phyloP scores from a whole-genome alignment of 352 stramenopile genomes.

The Phytopythium oedochilum region DNA sequence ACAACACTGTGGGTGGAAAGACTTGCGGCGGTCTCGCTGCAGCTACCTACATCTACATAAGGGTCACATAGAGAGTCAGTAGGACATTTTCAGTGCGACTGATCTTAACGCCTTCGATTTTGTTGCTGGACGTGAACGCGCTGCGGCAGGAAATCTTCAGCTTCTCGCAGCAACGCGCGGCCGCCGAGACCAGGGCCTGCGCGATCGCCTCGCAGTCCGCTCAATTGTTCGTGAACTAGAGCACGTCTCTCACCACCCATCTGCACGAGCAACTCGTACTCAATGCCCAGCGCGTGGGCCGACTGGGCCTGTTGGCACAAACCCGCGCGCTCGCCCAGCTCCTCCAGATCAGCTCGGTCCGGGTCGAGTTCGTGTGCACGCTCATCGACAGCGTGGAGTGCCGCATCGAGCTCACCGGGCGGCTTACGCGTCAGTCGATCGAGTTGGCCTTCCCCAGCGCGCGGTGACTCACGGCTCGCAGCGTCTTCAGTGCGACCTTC shows the following conservation, averaged over 20 bases:
- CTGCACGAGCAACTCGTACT: background rate
- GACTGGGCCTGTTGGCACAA: background rate
- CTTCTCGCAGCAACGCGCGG: background rate
- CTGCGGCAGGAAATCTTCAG: constrained; percentile 17
- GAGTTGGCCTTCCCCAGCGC: background rate
- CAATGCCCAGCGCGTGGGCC: background rate
- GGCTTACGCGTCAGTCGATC: background rate
- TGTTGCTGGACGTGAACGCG: constrained; percentile 24
- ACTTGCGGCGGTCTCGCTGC: too few relatives aligned
- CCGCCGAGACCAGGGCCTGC: background rate
- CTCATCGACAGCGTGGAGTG: background rate
- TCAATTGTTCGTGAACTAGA: background rate
- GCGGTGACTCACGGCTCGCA: background rate
- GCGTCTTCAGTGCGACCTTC: background rate
- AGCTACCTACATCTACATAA: too few relatives aligned
- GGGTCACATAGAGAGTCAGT: too few relatives aligned
- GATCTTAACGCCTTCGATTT: too few relatives aligned
- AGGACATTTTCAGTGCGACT: too few relatives aligned
- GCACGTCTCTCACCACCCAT: background rate
- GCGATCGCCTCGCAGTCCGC: background rate
- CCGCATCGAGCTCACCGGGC: background rate
- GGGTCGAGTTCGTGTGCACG: background rate
- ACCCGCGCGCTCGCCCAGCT: background rate
- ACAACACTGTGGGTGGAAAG: too few relatives aligned
- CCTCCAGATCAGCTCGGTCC: background rate